Base-by-base conservation (phyloP, 441 rosid genomes). In the Pelargonium cotyledonis region DNA sequence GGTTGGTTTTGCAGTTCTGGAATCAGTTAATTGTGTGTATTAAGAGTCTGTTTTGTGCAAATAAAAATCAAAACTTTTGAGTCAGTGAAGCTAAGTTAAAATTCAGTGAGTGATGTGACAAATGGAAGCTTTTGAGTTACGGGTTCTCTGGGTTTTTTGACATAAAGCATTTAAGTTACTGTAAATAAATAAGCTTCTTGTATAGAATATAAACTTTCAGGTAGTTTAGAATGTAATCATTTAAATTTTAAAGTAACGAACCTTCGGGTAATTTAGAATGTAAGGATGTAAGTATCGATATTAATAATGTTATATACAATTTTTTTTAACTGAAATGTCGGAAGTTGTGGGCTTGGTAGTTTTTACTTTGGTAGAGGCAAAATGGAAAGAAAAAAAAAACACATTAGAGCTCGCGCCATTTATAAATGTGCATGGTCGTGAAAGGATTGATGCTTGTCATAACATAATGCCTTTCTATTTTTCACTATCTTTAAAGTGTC, bases 111-210 rank as follows among this genome's bases (percentile, higher is more conserved):
- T 60, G 14, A 58, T 60, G 35, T 23, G 38, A 23, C 38, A 23
- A 26, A 11, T 60, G 38, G 38, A 29, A 60, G 35, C 64, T 60
- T 60, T 11, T 3, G 12, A 21, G 64, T 21, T 60, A 9, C 11
- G 64, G 64, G 64, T 11, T 60, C 35, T 60, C 31, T 60, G 64
- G 64, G 38, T 60, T 60, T 60, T 60, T 60, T 57, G 63, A 57
- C 29, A 10, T 57, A 57, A 57, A 18, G 63, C 0, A 18, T 7
- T 57, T 7, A 57, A 57, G 10, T 57, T 55, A 16, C 63, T 8
- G 29, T 57, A 57, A 57, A 19, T 57, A 19, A 18, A 57, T 4
- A 57, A 57, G 10, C 23, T 16, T 49, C 23, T 18, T 10, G 63
- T 8, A 1, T 57, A 60, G 64, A 60, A 23, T 60, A 23, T 60